phyloP scores from a whole-genome alignment of 192 early-diverging fungal species.

The Glomus cerebriforme region DNA sequence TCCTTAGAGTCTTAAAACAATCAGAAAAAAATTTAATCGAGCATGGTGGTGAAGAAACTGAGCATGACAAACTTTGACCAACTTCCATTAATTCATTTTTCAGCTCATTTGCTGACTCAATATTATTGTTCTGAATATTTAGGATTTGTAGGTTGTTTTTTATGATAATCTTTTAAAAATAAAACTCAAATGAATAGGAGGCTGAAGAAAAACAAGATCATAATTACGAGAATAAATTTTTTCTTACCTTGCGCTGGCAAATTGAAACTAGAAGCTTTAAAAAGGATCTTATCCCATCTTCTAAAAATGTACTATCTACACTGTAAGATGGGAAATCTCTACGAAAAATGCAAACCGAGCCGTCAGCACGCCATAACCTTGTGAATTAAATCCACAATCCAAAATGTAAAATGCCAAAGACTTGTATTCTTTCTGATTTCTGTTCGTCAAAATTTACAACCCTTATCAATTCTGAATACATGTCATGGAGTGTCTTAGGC shows the following conservation, averaged over 20 bases:
- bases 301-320: too few species aligned
- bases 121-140: neutral
- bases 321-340: too few species aligned
- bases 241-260: slow-evolving; percentile 25
- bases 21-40: slow-evolving; percentile 21
- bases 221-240: slow-evolving; percentile 4
- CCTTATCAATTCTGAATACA: too few species aligned
- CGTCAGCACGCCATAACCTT: too few species aligned
- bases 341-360: too few species aligned
- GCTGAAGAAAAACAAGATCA: neutral
- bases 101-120: neutral
- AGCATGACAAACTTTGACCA: neutral
- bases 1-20: neutral
- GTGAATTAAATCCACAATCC: too few species aligned
- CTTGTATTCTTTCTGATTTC: too few species aligned
- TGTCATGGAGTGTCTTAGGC: neutral
- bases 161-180: slow-evolving; percentile 19
- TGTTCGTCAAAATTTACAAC: too few species aligned
- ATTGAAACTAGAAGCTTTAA: slow-evolving; percentile 5
- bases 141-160: slow-evolving; percentile 22
- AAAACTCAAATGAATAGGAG: neutral
- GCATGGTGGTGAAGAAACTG: neutral
- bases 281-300: slow-evolving; percentile 16
- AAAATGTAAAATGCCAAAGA: too few species aligned
- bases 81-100: neutral